phyloP scores from a whole-genome alignment of 805 yeast species.

The Komagataella ulmi region DNA sequence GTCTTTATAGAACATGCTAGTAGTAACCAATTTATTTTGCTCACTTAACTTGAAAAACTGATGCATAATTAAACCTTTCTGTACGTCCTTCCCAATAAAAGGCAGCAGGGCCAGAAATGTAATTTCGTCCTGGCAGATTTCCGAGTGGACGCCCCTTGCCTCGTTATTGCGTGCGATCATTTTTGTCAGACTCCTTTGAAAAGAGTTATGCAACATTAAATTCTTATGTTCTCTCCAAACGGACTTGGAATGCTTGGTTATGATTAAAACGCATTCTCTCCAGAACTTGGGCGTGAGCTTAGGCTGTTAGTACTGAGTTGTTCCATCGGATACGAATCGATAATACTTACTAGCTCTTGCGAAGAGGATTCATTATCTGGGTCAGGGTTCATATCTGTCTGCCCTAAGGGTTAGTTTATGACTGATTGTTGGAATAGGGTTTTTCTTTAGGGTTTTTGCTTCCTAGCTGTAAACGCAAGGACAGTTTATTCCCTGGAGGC shows the following conservation, averaged over 20 bases:
- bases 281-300: neutral
- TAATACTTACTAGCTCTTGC: neutral
- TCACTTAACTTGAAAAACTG: neutral
- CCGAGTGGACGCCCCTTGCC: neutral
- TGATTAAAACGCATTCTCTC: neutral
- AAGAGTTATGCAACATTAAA: neutral
- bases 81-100: neutral
- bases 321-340: neutral
- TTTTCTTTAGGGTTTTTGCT: too few relatives aligned
- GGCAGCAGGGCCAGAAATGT: neutral
- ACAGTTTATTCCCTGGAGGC: neutral
- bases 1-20: neutral
- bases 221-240: neutral
- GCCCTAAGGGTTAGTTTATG: neutral
- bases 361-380: neutral
- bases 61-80: neutral
- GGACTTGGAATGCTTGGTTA: neutral
- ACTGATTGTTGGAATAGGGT: neutral
- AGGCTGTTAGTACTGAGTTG: neutral
- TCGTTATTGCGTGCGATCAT: neutral
- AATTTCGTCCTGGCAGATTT: neutral
- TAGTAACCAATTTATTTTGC: neutral
- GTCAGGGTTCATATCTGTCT: neutral
- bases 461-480: neutral
- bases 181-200: neutral